Evolutionary conservation across 23 red algal genomes (phyloP), one percentile per base, ranked within the genome.

Genomic region (Gracilaria gracilis): DNA sequence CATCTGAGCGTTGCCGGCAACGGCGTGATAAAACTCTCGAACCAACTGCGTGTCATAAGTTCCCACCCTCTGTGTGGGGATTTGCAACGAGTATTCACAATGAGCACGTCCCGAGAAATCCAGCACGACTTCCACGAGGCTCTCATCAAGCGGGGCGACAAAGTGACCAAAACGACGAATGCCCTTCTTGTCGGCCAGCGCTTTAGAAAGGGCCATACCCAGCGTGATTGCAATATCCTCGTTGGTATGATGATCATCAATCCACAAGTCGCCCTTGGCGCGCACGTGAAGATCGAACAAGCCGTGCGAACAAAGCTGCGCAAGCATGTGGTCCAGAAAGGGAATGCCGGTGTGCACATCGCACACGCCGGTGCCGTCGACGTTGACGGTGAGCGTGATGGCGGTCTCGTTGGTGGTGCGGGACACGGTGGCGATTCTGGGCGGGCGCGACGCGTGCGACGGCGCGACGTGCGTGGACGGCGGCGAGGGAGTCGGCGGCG

Each of bases 171-270:
- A 99, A 32, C 97, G 74, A 27, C 66, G 83, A 81, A 99, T 99
- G 51, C 97, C 97, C 39, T 82, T 84, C 87, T 99, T 99, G 65
- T 90, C 76, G 23, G 93, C 85, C 3, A 99, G 73, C 15, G 97
- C 97, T 39, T 96, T 83, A 15, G 88, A 81, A 40, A 99, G 38
- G 23, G 97, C 97, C 72, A 99, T 80, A 16, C 97, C 97, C 7
- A 99, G 64, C 32, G 97, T 93, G 61, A 99, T 99, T 38, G 89
- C 97, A 61, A 99, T 84, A 51, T 99, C 97, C 80, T 99, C 97
- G 71, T 99, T 99, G 39, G 93, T 96, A 84, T 99, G 97, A 55
- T 99, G 97, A 62, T 99, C 97, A 67, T 99, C 97, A 47, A 99
- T 99, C 89, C 95, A 93, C 48, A 94, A 91, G 75, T 99, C 97